These are phyloP conservation scores for Ilyonectria sp. DNA, from an alignment of 2,329 filamentous ascomycete species.

Conservation along the genomic window DNA sequence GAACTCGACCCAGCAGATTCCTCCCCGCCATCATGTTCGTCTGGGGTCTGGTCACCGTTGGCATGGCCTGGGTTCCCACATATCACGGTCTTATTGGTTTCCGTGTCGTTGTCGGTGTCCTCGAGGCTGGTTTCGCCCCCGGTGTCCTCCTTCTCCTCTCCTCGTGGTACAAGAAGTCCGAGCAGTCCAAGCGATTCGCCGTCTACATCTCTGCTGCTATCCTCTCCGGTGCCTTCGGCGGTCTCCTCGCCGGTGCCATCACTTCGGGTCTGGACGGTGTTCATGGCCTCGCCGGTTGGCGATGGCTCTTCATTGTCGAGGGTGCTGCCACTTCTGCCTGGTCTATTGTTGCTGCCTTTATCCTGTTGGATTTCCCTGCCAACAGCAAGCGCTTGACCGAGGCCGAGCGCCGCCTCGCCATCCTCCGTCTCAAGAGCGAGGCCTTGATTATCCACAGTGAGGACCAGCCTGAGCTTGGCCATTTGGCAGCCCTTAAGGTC, in stretches of 20 bases:
- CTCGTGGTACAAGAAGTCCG: slow-evolving; percentile 72
- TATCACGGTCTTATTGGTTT: slow-evolving; percentile 50
- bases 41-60: slow-evolving; percentile 51
- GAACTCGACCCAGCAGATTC: slow-evolving; percentile 74
- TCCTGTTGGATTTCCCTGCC: slow-evolving; percentile 79
- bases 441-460: slow-evolving; percentile 73
- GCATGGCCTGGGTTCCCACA: slow-evolving; percentile 49
- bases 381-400: slow-evolving; percentile 67
- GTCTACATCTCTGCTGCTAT: slow-evolving; percentile 82
- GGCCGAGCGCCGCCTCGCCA: slow-evolving; percentile 73
- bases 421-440: slow-evolving; percentile 73
- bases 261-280: slow-evolving; percentile 68
- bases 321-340: slow-evolving; percentile 74
- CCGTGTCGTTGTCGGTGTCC: slow-evolving; percentile 67
- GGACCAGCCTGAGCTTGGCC: slow-evolving; percentile 63
- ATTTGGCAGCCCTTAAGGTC: slow-evolving; percentile 29
- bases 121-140: slow-evolving; percentile 73
- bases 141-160: slow-evolving; percentile 74
- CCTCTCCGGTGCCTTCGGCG: slow-evolving; percentile 77
- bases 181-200: slow-evolving; percentile 59
- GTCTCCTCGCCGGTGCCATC: slow-evolving; percentile 73
- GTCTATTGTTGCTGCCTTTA: slow-evolving; percentile 73
- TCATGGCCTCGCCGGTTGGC: slow-evolving; percentile 63
- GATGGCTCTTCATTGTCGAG: slow-evolving; percentile 69
- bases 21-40: slow-evolving; percentile 76